A percentile compares a stretch with the other conserved stretches of the same genome.
Evolutionary conservation across 2,329 filamentous ascomycete species (phyloP).

Genomic region (Aspergillus felis): DNA sequence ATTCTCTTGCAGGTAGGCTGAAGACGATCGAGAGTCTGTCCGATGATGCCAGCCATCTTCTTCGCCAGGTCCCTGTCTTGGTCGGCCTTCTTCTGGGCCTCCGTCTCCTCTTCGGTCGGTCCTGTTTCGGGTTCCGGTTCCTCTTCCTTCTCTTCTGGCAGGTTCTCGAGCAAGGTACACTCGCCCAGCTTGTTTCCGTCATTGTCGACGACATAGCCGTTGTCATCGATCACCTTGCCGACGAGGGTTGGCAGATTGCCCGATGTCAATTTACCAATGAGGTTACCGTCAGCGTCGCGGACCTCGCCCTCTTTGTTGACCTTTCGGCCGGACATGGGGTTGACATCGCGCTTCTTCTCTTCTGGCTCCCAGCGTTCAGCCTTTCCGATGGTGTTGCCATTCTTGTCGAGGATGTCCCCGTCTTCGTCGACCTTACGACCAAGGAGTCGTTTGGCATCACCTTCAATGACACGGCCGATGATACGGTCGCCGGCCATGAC

Average conservation of each 20-base stretch:
- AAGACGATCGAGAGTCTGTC: constrained; percentile 77
- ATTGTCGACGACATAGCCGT: constrained; percentile 54
- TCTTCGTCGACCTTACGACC: constrained; percentile 66
- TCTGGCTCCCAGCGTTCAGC: constrained; percentile 66
- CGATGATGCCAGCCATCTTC: constrained; percentile 69
- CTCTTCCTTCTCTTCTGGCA: constrained; percentile 43
- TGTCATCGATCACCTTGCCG: constrained; percentile 44
- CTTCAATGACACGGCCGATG: constrained; percentile 58
- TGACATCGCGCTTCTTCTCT: constrained; percentile 52
- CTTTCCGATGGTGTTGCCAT: constrained; percentile 63
- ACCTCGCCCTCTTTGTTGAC: constrained; percentile 52
- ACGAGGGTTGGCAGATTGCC: constrained; percentile 41
- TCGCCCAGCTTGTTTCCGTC: constrained; percentile 63
- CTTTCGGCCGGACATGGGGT: constrained; percentile 55
- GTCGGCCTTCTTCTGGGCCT: constrained; percentile 58
- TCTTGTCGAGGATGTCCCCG: constrained; percentile 64
- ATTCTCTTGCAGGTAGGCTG: constrained; percentile 84
- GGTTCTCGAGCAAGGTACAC: constrained; percentile 59
- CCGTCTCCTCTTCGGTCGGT: constrained; percentile 41
- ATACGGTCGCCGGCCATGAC: constrained; percentile 44
- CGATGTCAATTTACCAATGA: constrained; percentile 44
- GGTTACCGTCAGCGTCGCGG: constrained; percentile 43
- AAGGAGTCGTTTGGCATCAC: constrained; percentile 60
- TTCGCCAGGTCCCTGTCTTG: constrained; percentile 72
- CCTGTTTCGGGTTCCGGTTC: constrained; percentile 32